These are phyloP conservation scores for Starmerella sirachaensis DNA, from an alignment of 805 yeast species.

Conservation along the genomic window DNA sequence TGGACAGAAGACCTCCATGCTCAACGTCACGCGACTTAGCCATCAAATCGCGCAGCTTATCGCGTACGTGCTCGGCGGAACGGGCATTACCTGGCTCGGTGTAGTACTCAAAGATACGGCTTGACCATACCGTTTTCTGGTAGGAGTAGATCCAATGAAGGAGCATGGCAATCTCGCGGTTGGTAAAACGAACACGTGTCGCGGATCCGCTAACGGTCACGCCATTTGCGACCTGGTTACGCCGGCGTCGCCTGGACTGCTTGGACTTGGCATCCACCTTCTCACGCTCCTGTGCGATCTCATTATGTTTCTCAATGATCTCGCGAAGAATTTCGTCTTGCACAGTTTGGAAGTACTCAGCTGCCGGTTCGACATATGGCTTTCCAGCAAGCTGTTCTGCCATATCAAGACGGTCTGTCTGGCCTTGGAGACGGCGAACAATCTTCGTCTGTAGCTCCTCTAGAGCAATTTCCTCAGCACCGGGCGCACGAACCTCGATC, in stretches of 20 bases:
- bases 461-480: conserved; percentile 16
- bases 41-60: conserved; percentile 18
- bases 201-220: conserved; percentile 20
- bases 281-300: conserved; percentile 17
- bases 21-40: conserved; percentile 10
- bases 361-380: conserved; percentile 9
- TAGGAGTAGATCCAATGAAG: conserved; percentile 18
- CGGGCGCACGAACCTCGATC: conserved; percentile 12
- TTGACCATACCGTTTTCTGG: conserved; percentile 15
- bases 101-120: conserved; percentile 15
- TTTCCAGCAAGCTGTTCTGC: conserved; percentile 17
- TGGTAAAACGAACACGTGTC: conserved; percentile 19
- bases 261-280: conserved; percentile 17
- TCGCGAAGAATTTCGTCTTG: conserved; percentile 11
- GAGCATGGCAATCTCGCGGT: conserved; percentile 20
- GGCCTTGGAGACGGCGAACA: conserved; percentile 20
- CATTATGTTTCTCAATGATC: conserved; percentile 16
- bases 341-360: conserved; percentile 10
- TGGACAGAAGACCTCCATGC: conserved; percentile 13
- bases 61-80: conserved; percentile 19
- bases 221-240: conserved; percentile 19
- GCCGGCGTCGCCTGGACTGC: conserved; percentile 17
- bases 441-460: conserved; percentile 19
- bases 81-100: conserved; percentile 6
- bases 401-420: conserved; percentile 19